These are phyloP conservation scores for Iris pallida DNA, from an alignment of 116 monocot species.

Conservation along the genomic window DNA sequence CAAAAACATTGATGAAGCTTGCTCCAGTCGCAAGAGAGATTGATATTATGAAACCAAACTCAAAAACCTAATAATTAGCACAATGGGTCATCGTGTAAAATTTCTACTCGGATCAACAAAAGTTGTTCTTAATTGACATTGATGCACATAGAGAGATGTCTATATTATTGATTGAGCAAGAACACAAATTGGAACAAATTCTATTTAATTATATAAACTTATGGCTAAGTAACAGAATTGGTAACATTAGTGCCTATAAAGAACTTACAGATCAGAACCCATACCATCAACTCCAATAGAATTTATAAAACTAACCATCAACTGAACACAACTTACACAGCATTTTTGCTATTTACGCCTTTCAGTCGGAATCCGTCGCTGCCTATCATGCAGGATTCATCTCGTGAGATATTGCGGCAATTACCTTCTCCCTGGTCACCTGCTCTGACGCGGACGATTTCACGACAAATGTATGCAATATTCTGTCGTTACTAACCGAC, in stretches of 20 bases:
- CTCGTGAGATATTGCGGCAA: slow-evolving; percentile 20
- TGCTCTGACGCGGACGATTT: slow-evolving; percentile 22
- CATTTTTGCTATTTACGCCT: background rate
- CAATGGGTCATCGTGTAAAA: too few species aligned
- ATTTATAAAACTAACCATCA: background rate
- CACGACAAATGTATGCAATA: slow-evolving; percentile 27
- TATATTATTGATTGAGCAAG: too few species aligned
- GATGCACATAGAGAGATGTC: too few species aligned
- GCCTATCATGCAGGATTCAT: slow-evolving; percentile 12
- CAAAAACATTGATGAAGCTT: too few species aligned
- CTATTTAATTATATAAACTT: background rate
- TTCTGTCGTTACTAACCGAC: slow-evolving; percentile 14
- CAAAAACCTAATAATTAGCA: too few species aligned
- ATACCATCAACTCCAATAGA: slow-evolving; percentile 1
- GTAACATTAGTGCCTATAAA: slow-evolving; percentile 9
- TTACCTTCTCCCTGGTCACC: slow-evolving; percentile 23
- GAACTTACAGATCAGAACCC: slow-evolving; percentile 9
- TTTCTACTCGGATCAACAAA: too few species aligned
- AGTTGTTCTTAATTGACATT: too few species aligned
- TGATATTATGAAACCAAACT: too few species aligned
- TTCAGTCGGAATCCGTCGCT: background rate
- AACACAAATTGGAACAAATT: background rate
- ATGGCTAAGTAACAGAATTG: background rate
- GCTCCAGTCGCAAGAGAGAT: too few species aligned
- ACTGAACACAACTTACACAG: background rate